A percentile compares a stretch with the other conserved stretches of the same genome.
Evolutionary conservation across 1,284 basidiomycete genomes (phyloP).

Genomic region (Puccinia triticina): DNA sequence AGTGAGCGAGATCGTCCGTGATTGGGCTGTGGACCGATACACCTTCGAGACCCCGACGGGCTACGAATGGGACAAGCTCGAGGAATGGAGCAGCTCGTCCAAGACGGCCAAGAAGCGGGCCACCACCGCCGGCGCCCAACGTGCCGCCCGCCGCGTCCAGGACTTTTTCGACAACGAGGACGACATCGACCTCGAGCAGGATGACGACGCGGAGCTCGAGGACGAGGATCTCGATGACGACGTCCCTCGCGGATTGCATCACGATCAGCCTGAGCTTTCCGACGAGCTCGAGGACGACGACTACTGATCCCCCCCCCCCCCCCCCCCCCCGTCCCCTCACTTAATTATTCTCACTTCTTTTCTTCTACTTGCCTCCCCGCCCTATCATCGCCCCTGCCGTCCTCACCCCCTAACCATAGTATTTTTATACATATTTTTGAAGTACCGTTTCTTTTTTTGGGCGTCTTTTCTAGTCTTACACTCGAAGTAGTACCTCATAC

Average conservation of each 20-base stretch:
- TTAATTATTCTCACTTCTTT: no score
- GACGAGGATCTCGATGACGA: conserved; percentile 9
- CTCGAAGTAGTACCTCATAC: no score
- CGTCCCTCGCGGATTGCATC: no score
- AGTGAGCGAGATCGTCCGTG: conserved; percentile 43
- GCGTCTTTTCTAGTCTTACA: neutral
- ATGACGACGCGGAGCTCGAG: no score
- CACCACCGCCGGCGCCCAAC: neutral
- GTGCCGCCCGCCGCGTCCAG: neutral
- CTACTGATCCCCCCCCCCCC: conserved; percentile 3
- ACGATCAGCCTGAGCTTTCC: neutral
- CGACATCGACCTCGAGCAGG: neutral
- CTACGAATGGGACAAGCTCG: conserved; percentile 43
- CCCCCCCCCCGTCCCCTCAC: no score
- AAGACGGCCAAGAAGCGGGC: neutral
- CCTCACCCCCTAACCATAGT: no score
- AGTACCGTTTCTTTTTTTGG: neutral
- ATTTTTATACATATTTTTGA: neutral
- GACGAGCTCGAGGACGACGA: neutral
- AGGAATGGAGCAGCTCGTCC: conserved; percentile 39
- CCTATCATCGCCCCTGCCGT: no score
- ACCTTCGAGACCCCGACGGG: conserved; percentile 44
- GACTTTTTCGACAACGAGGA: conserved; percentile 4
- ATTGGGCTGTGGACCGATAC: conserved; percentile 45
- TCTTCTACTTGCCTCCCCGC: no score